Base-by-base conservation (phyloP, 2,329 filamentous ascomycete genomes). In the Penicillium oxalicum region DNA sequence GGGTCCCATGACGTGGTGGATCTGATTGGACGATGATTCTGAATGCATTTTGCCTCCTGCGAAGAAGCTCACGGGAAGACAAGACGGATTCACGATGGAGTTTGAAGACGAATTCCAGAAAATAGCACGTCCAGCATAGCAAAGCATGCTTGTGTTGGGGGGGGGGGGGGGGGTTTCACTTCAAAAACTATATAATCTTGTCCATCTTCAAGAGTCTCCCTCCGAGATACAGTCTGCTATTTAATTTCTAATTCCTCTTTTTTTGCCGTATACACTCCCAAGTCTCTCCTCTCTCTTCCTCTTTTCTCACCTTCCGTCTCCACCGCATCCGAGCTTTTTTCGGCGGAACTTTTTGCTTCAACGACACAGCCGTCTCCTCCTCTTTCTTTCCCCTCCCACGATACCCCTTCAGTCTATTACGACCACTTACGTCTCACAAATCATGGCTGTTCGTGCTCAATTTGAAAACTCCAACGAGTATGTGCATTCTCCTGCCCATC, bases 401-500 rank as follows among this genome's bases (percentile, higher is more conserved):
- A 47, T 46, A 53, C 48, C 51, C 46, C 36, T 13, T 12, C 11
- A 3, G 7, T 27, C 40, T 7, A 26, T 18, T 29, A 8, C 13
- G 25, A 13, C 13, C 9, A 43, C 4, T 28, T 13, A 25, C 13
- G 41, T 37, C 47, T 28, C 28, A 41, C 28, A 43, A 54, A 59
- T 47, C 53, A 75, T 75, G 73, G 72, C 73, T 61, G 71, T 75
- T 45, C 72, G 73, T 59, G 73, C 73, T 44, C 70, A 72, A 57
- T 76, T 76, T 51, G 74, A 76, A 62, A 75, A 75, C 62, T 75
- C 72, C 39, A 75, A 76, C 59, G 74, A 76, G 72, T 74, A 53
- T 54, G 68, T 54, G 27, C 24, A n/a, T 13, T 18, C 34, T 13
- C 5, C 9, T 4, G n/a, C n/a, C 12, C 32, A n/a, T 11, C 11